Base-by-base conservation (phyloP, 495 filamentous ascomycete species). In the Penicillium canariense region DNA sequence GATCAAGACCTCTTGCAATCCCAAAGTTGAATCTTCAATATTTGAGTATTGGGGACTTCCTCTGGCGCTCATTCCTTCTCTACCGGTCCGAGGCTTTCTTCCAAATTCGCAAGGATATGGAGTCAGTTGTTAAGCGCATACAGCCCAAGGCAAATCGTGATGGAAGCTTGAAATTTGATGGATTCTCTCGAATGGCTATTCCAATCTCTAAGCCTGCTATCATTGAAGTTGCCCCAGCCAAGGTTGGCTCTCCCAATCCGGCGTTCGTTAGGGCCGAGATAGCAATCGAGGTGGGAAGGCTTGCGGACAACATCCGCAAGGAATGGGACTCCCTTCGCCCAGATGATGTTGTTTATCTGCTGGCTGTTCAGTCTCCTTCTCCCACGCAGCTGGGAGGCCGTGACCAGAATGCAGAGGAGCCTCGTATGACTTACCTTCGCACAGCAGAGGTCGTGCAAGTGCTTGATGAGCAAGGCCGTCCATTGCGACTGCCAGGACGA, bases 11-110 rank as follows among this genome's bases (percentile, higher is more conserved):
- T 9, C 77, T 99, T 43, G 90, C 94, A 5, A 85, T 99, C 48
- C 94, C 94, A 2, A 99, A 97, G 60, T 73, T 97, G 45, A 97
- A 96, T 64, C 78, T 99, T 35, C 94, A 97, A 61, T 97, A 99
- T 67, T 80, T 99, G 23, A 93, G 90, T 7, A 83, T 96, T 30
- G 91, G 94, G 4, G 94, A 99, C 67, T 97, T 97, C 60, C 80
- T 99, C 9, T 97, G 90, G 90, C 81, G 94, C 32, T 89, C 93
- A 12, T 87, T 97, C 60, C 78, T 94, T 22, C 80, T 97, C 3
- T 89, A 96, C 65, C 84, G 94, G 20, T 90, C 85, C 56, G 94
- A 99, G 69, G 83, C 94, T 3, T 97, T 97, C 65, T 97, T 91
- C 72, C 90, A 90, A 50, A 93, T 99, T 51, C 83, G 92, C 26